phyloP scores from a whole-genome alignment of 2,329 filamentous ascomycete species.

The Fusarium liriodendri region DNA sequence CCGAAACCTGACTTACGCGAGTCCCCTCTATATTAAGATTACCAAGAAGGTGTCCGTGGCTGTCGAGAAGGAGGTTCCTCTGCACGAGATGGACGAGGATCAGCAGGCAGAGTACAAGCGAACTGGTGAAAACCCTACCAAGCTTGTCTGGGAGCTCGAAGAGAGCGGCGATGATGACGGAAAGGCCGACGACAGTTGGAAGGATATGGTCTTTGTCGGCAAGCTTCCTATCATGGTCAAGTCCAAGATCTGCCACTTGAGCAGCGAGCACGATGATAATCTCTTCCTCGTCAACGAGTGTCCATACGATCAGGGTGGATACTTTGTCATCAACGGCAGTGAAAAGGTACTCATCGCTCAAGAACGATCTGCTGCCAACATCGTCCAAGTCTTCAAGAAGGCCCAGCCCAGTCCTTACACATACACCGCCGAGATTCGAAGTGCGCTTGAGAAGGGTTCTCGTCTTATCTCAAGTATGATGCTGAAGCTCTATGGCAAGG shows the following conservation, averaged over 20 bases:
- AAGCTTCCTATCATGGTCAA: constrained; percentile 99
- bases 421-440: constrained; percentile 95
- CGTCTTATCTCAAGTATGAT: constrained; percentile 92
- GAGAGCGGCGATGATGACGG: constrained; percentile 64
- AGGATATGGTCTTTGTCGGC: constrained; percentile 87
- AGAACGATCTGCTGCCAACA: constrained; percentile 96
- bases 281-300: constrained; percentile 95
- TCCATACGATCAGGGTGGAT: constrained; percentile 97
- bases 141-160: constrained; percentile 71
- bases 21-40: constrained; percentile 90
- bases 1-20: constrained; percentile 95
- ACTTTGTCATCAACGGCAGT: constrained; percentile 99
- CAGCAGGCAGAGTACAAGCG: constrained; percentile 66
- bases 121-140: constrained; percentile 69
- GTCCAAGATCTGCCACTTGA: constrained; percentile 92
- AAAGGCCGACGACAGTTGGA: constrained; percentile 64
- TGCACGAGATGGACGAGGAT: constrained; percentile 76
- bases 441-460: constrained; percentile 95
- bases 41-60: constrained; percentile 86
- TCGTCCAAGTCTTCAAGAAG: constrained; percentile 99
- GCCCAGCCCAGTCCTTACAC: constrained; percentile 91
- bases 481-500: constrained; percentile 90
- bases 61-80: constrained; percentile 76
- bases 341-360: constrained; percentile 99
- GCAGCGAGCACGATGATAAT: constrained; percentile 83